phyloP scores from a whole-genome alignment of 1,284 basidiomycete species.

The Testicularia cyperi region DNA sequence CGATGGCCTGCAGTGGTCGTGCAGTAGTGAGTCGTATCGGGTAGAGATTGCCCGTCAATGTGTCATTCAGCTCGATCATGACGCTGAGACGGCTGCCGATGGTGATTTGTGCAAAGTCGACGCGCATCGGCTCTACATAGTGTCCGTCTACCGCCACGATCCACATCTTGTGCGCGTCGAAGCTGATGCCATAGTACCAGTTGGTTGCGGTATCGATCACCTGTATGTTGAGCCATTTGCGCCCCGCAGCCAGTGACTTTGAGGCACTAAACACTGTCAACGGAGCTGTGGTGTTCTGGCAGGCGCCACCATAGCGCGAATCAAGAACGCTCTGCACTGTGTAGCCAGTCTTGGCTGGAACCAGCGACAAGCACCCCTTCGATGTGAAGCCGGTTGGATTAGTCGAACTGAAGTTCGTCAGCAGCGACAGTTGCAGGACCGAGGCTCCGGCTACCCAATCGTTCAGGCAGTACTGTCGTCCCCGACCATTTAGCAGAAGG shows the following conservation, averaged over 20 bases:
- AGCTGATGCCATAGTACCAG: conserved; percentile 20
- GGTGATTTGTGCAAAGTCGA: conserved; percentile 36
- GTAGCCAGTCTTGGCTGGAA: conserved; percentile 29
- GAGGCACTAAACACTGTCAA: conserved; percentile 29
- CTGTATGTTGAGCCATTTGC: conserved; percentile 36
- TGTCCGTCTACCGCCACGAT: conserved; percentile 38
- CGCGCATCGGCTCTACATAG: conserved; percentile 29
- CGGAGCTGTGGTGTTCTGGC: conserved; percentile 36
- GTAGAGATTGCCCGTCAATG: conserved; percentile 10
- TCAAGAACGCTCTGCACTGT: conserved; percentile 29
- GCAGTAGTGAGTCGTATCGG: conserved; percentile 36
- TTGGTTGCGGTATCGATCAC: conserved; percentile 27
- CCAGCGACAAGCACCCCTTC: conserved; percentile 43
- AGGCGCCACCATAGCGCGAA: conserved; percentile 26
- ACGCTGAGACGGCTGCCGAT: conserved; percentile 36
- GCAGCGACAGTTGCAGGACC: conserved; percentile 11
- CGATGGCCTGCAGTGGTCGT: conserved; percentile 38
- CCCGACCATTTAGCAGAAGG: conserved; percentile 38
- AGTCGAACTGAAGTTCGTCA: conserved; percentile 24
- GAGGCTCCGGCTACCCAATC: conserved; percentile 20
- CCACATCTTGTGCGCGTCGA: conserved; percentile 33
- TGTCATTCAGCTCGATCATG: conserved; percentile 35
- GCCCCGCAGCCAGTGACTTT: conserved; percentile 19
- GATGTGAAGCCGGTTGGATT: conserved; percentile 31
- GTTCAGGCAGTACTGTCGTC: conserved; percentile 34